These are phyloP conservation scores for Theileria orientalis DNA, from an alignment of 169 alveolate species.

Conservation along the genomic window DNA sequence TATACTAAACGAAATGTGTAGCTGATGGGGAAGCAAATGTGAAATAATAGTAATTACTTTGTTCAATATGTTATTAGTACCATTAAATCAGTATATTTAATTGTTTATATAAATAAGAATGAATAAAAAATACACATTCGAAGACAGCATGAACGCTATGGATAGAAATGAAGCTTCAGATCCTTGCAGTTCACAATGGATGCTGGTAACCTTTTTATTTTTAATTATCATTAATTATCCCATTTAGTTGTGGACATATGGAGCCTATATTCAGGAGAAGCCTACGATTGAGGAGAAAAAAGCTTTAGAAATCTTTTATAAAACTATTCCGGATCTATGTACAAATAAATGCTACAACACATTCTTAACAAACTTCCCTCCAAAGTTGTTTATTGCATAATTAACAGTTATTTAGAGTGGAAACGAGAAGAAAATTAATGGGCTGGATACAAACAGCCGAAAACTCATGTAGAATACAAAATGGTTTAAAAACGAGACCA, in stretches of 20 bases:
- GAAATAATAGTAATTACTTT: background rate
- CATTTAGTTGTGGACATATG: slow-evolving; percentile 60
- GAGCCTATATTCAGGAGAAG: slow-evolving; percentile 52
- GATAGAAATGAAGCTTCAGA: slow-evolving; percentile 56
- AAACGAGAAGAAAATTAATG: slow-evolving; percentile 45
- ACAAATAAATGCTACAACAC: slow-evolving; percentile 44
- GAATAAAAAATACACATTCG: slow-evolving; percentile 21
- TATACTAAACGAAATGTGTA: slow-evolving; percentile 1
- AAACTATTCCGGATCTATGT: slow-evolving; percentile 58
- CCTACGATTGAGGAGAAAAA: slow-evolving; percentile 41
- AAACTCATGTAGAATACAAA: slow-evolving; percentile 55
- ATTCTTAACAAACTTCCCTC: slow-evolving; percentile 43
- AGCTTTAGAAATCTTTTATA: slow-evolving; percentile 48
- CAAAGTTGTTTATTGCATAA: slow-evolving; percentile 22
- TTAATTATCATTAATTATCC: background rate
- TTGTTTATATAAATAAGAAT: background rate
- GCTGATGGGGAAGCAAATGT: background rate
- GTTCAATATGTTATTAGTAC: background rate
- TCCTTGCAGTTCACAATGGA: slow-evolving; percentile 70
- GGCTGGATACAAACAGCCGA: slow-evolving; percentile 69
- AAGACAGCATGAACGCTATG: slow-evolving; percentile 46
- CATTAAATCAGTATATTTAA: background rate
- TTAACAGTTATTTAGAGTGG: slow-evolving; percentile 23
- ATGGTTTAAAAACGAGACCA: slow-evolving; percentile 36
- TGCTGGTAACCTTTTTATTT: slow-evolving; percentile 25